phyloP scores from a whole-genome alignment of 305 asterid species.

The Ilex paraguariensis region DNA sequence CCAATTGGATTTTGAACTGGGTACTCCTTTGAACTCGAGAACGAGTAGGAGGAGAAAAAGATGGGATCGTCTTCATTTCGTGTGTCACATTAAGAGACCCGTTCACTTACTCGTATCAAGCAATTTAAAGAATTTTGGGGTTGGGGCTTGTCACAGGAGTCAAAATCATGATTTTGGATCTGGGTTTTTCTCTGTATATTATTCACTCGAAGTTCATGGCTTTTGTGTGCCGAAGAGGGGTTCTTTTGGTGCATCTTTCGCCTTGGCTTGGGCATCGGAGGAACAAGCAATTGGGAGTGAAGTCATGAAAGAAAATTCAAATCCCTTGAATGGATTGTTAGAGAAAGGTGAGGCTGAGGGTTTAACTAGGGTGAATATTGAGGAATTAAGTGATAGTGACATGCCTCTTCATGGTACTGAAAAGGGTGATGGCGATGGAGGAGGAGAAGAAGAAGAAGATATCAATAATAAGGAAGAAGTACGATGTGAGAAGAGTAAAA shows the following conservation, averaged over 20 bases:
- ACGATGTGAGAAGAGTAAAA: constrained; percentile 15
- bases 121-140: constrained; percentile 14
- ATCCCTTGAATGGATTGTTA: constrained; percentile 15
- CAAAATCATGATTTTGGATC: constrained; percentile 25
- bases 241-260: constrained; percentile 33
- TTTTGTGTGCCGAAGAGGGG: constrained; percentile 26
- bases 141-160: constrained; percentile 15
- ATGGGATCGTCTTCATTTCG: constrained; percentile 20
- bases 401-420: constrained; percentile 6
- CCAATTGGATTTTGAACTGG: constrained; percentile 37
- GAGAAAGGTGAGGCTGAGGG: constrained; percentile 11
- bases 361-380: constrained; percentile 11
- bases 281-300: constrained; percentile 30
- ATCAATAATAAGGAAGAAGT: constrained; percentile 13
- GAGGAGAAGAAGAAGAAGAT: constrained; percentile 6
- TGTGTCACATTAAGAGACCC: constrained; percentile 9
- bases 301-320: constrained; percentile 24
- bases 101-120: constrained; percentile 22
- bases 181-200: constrained; percentile 15
- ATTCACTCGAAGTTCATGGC: constrained; percentile 6
- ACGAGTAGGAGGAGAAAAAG: constrained; percentile 37
- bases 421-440: constrained; percentile 11
- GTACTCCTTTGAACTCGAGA: constrained; percentile 24
- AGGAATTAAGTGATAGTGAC: constrained; percentile 11
- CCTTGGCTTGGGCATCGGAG: constrained; percentile 48